These are phyloP conservation scores for Coelastrella sp. DNA, from an alignment of 139 green algal genomes.

Conservation along the genomic window DNA sequence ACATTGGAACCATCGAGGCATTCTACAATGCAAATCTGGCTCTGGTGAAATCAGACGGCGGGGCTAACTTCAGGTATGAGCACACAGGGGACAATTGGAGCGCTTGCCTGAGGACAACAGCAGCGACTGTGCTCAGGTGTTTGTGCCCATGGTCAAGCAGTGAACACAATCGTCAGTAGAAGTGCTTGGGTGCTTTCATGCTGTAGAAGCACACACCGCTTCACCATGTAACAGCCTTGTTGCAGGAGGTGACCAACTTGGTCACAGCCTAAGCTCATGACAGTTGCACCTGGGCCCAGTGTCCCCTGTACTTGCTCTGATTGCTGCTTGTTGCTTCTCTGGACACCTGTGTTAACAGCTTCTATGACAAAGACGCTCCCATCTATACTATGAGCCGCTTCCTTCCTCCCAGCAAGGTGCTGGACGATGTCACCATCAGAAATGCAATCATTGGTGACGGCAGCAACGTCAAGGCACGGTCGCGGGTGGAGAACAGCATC, in stretches of 20 bases:
- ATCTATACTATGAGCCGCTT: conserved; percentile 80
- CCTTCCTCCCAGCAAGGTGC: conserved; percentile 72
- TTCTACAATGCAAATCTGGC: conserved; percentile 98
- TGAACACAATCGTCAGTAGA: too few species aligned
- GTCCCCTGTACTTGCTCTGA: too few species aligned
- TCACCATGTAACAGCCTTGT: too few species aligned
- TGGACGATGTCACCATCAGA: conserved; percentile 52
- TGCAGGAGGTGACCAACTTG: too few species aligned
- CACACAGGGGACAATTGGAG: too few species aligned
- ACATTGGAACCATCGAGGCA: conserved; percentile 95
- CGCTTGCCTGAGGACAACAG: too few species aligned
- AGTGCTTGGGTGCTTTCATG: too few species aligned
- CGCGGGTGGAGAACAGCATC: conserved; percentile 56
- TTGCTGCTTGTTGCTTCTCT: conserved; percentile 73
- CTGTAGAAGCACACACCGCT: too few species aligned
- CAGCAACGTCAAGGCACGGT: conserved; percentile 70
- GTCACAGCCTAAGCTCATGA: too few species aligned
- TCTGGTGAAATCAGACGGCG: conserved; percentile 82
- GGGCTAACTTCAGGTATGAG: conserved; percentile 89
- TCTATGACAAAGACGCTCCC: conserved; percentile 75
- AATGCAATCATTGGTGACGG: conserved; percentile 87
- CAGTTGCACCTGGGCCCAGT: too few species aligned
- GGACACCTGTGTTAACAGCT: conserved; percentile 45
- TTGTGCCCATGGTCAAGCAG: too few species aligned
- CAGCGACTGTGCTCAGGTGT: too few species aligned